Evolutionary conservation across 108 stramenopile genomes (phyloP).

Genomic region (Nitzschia sp.): DNA sequence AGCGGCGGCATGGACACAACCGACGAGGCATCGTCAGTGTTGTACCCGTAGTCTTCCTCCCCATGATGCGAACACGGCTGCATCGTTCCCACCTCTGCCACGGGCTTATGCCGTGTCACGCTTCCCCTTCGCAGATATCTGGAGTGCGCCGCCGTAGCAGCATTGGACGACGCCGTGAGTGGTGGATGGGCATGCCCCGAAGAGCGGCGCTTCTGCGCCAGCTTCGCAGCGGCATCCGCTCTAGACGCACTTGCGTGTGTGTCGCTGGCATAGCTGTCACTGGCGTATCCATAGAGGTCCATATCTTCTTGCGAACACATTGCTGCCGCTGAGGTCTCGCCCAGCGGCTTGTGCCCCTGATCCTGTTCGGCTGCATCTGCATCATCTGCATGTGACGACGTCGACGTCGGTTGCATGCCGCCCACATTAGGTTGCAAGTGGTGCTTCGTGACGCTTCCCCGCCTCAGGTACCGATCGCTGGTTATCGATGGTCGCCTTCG

Average conservation of each 20-base stretch:
- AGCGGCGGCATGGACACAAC: slow-evolving; percentile 2
- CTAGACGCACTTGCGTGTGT: too few relatives aligned
- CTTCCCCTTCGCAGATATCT: background rate
- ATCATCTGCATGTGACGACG: background rate
- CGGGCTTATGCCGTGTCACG: background rate
- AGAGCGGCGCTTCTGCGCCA: background rate
- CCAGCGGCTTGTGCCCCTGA: too few relatives aligned
- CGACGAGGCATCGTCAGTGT: slow-evolving; percentile 7
- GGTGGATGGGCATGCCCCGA: background rate
- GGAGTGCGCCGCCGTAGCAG: background rate
- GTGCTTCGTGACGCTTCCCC: slow-evolving; percentile 20
- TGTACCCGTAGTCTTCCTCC: slow-evolving; percentile 5
- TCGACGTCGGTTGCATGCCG: slow-evolving; percentile 11
- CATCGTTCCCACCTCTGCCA: background rate
- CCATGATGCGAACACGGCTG: background rate
- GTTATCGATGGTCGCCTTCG: background rate
- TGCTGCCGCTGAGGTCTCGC: too few relatives aligned
- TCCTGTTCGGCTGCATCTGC: too few relatives aligned
- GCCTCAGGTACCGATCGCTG: slow-evolving; percentile 3
- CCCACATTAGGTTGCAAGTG: background rate
- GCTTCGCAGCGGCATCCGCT: background rate
- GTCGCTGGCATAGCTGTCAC: slow-evolving; percentile 3
- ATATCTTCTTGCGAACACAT: background rate
- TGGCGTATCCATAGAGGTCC: background rate
- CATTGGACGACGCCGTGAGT: background rate